Percentiles rank a stretch among this genome's conserved stretches.
These are phyloP conservation scores for Penicillium bovifimosum DNA, from an alignment of 495 filamentous ascomycete genomes.

Conservation along the genomic window DNA sequence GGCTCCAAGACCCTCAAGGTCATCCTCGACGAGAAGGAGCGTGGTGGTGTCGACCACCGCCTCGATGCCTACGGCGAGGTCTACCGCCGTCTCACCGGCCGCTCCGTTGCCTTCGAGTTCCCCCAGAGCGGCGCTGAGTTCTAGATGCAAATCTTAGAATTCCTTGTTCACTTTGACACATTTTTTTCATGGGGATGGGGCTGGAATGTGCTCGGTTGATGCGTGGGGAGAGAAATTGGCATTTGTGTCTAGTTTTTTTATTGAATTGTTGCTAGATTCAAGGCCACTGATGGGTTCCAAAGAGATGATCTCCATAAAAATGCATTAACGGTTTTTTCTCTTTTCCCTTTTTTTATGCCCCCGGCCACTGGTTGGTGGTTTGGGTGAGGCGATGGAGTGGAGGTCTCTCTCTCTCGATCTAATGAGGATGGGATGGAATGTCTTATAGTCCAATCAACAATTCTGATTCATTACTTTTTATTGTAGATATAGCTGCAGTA, in stretches of 20 bases:
- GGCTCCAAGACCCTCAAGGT: constrained; percentile 96
- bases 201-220: constrained; percentile 18
- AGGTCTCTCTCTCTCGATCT: constrained; percentile 20
- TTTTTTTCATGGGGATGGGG: constrained; percentile 9
- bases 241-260: constrained; percentile 28
- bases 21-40: constrained; percentile 99
- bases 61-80: constrained; percentile 99
- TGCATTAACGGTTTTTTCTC: constrained; percentile 31
- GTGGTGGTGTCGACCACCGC: constrained; percentile 94
- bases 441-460: constrained; percentile 29
- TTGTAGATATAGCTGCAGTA: too few species aligned
- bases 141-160: constrained; percentile 45
- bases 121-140: constrained; percentile 79
- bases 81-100: constrained; percentile 92
- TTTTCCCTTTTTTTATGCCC: constrained; percentile 25
- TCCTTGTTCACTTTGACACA: constrained; percentile 4
- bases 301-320: constrained; percentile 26
- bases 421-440: constrained; percentile 32
- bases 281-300: constrained; percentile 27
- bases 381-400: constrained; percentile 21
- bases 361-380: constrained; percentile 14
- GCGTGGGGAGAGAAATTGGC: constrained; percentile 18
- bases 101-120: constrained; percentile 94
- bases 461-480: constrained; percentile 15
- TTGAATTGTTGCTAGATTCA: constrained; percentile 28